Percentiles rank a stretch among this genome's conserved stretches.
phyloP scores from a whole-genome alignment of 2,329 filamentous ascomycete species.

The Colletotrichum destructivum region DNA sequence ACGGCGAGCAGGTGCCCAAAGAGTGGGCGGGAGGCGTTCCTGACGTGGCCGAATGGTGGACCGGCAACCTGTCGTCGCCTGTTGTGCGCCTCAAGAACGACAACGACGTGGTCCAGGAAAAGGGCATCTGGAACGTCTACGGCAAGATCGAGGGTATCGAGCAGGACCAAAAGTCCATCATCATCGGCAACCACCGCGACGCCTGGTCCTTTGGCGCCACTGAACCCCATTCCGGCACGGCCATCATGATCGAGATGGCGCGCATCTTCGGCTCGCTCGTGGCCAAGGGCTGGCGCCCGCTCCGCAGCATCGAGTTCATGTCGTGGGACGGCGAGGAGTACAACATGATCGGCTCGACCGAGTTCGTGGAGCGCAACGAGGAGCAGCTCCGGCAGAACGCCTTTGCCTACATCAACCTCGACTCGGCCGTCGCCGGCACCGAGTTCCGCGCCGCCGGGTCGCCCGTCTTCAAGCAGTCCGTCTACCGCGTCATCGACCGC shows the following conservation, averaged over 20 bases:
- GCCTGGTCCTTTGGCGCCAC: constrained; percentile 91
- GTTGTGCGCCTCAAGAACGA: constrained; percentile 86
- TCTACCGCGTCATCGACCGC: constrained; percentile 81
- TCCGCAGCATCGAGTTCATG: constrained; percentile 96
- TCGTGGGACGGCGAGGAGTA: constrained; percentile 97
- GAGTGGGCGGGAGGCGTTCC: constrained; percentile 85
- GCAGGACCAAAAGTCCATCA: constrained; percentile 84
- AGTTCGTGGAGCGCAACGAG: constrained; percentile 90
- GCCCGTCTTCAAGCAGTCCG: constrained; percentile 81
- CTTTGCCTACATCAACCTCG: constrained; percentile 93
- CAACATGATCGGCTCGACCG: constrained; percentile 93
- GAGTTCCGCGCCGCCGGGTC: constrained; percentile 85
- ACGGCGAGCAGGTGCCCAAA: constrained; percentile 77
- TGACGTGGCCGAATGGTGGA: constrained; percentile 81
- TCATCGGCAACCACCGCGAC: constrained; percentile 95
- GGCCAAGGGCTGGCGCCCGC: constrained; percentile 85
- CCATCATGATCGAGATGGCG: constrained; percentile 90
- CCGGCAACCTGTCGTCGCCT: constrained; percentile 81
- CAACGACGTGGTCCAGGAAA: constrained; percentile 86
- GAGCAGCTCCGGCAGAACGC: constrained; percentile 80
- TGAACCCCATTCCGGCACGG: constrained; percentile 90
- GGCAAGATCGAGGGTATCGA: constrained; percentile 89
- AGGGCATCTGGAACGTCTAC: constrained; percentile 93
- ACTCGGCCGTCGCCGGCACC: constrained; percentile 82
- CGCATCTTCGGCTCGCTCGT: constrained; percentile 87